These are phyloP conservation scores for Lachancea sp. DNA, from an alignment of 805 yeast species.

Conservation along the genomic window DNA sequence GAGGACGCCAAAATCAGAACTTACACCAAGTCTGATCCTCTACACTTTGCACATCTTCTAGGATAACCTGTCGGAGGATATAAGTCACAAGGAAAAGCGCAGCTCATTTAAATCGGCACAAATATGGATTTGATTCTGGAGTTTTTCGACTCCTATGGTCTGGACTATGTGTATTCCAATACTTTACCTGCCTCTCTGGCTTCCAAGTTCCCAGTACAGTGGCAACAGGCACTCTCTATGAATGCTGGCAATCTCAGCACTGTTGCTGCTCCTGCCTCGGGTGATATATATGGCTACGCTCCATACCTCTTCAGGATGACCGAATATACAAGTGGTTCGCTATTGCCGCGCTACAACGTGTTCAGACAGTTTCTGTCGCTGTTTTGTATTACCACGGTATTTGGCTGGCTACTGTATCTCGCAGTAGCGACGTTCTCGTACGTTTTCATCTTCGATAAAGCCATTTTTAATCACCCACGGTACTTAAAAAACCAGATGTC, in stretches of 20 bases:
- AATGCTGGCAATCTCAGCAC: conserved; percentile 24
- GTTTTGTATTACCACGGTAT: conserved; percentile 62
- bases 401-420: conserved; percentile 83
- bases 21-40: too few relatives aligned
- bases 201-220: conserved; percentile 29
- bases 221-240: conserved; percentile 19
- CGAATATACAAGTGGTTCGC: conserved; percentile 54
- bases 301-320: conserved; percentile 56
- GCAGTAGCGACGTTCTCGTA: conserved; percentile 72
- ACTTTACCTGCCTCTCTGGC: conserved; percentile 54
- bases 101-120: not conserved
- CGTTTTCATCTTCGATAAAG: conserved; percentile 73
- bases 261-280: conserved; percentile 15
- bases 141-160: conserved; percentile 58
- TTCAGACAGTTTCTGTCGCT: conserved; percentile 67
- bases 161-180: conserved; percentile 71
- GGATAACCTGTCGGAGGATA: too few relatives aligned
- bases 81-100: too few relatives aligned
- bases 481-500: conserved; percentile 89
- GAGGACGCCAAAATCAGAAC: too few relatives aligned
- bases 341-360: conserved; percentile 64
- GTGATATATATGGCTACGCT: conserved; percentile 52
- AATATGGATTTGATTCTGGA: conserved; percentile 90
- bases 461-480: conserved; percentile 91
- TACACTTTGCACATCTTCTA: too few relatives aligned